Percentiles rank a stretch among this genome's conserved stretches.
These are phyloP conservation scores for Eucalyptus tenuipes DNA, from an alignment of 345 rosid genomes.

Conservation along the genomic window DNA sequence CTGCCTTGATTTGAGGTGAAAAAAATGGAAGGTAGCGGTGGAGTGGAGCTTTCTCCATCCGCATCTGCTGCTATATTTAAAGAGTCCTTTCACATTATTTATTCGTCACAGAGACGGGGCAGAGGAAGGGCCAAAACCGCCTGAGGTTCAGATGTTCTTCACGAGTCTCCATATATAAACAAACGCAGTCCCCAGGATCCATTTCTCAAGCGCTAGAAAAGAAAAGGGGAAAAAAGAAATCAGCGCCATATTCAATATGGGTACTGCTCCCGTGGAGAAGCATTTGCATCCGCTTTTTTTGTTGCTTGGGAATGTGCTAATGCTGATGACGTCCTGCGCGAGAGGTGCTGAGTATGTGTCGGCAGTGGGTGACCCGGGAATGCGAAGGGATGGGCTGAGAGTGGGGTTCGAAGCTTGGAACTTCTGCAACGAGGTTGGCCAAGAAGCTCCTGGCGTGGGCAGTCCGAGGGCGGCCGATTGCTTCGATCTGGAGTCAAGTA, in stretches of 20 bases:
- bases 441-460: constrained; percentile 53
- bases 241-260: not conserved
- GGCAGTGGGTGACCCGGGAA: constrained; percentile 83
- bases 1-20: not conserved
- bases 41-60: not conserved
- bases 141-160: not conserved
- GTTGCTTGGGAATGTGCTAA: not conserved
- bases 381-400: constrained; percentile 67
- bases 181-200: not conserved
- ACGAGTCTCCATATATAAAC: not conserved
- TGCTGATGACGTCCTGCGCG: not conserved
- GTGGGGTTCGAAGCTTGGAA: constrained; percentile 92
- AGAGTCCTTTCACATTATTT: not conserved
- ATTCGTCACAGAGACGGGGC: not conserved
- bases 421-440: constrained; percentile 87
- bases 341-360: constrained; percentile 6
- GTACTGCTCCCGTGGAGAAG: not conserved
- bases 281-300: not conserved
- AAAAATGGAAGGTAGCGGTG: not conserved
- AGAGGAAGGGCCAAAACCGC: not conserved
- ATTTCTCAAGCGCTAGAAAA: not conserved
- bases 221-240: not conserved
- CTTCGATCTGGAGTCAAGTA: constrained; percentile 33
- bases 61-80: not conserved
- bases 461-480: constrained; percentile 88